Conservation (phyloP, 495 filamentous ascomycete species). For the Tuber magnatum region DNA sequence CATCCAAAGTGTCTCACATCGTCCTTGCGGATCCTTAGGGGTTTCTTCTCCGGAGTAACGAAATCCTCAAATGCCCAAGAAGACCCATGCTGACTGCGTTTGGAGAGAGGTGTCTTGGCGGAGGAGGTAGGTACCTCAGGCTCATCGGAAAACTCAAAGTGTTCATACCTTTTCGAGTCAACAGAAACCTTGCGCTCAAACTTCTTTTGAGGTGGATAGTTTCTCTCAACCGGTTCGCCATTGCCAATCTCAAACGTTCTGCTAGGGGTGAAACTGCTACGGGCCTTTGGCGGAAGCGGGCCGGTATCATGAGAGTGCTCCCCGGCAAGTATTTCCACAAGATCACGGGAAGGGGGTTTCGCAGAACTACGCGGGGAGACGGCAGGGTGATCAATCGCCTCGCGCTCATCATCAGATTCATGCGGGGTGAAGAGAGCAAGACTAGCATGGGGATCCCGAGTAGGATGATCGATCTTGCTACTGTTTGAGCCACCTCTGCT, state of each 20-base stretch:
- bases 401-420: slow-evolving; percentile 49
- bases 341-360: slow-evolving; percentile 57
- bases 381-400: slow-evolving; percentile 23
- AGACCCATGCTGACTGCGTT: slow-evolving; percentile 56
- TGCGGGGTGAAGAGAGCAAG: slow-evolving; percentile 63
- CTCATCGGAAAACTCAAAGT: slow-evolving; percentile 78
- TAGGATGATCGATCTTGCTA: slow-evolving; percentile 40
- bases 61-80: slow-evolving; percentile 87
- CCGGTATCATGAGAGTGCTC: slow-evolving; percentile 38
- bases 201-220: slow-evolving; percentile 23
- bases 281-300: slow-evolving; percentile 34
- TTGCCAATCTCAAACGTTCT: slow-evolving; percentile 37
- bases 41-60: slow-evolving; percentile 65
- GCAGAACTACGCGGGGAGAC: slow-evolving; percentile 50
- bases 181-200: slow-evolving; percentile 21
- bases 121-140: slow-evolving; percentile 34
- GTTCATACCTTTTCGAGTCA: slow-evolving; percentile 68
- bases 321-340: slow-evolving; percentile 57
- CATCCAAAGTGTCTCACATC: slow-evolving; percentile 65
- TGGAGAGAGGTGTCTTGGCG: slow-evolving; percentile 43
- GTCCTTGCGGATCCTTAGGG: slow-evolving; percentile 48
- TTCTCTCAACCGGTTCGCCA: slow-evolving; percentile 37
- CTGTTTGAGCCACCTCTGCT: slow-evolving; percentile 28
- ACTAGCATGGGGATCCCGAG: slow-evolving; percentile 66
- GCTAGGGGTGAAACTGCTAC: slow-evolving; percentile 28